Conservation (phyloP, 2,329 filamentous ascomycete genomes). For the Cordyceps militaris region DNA sequence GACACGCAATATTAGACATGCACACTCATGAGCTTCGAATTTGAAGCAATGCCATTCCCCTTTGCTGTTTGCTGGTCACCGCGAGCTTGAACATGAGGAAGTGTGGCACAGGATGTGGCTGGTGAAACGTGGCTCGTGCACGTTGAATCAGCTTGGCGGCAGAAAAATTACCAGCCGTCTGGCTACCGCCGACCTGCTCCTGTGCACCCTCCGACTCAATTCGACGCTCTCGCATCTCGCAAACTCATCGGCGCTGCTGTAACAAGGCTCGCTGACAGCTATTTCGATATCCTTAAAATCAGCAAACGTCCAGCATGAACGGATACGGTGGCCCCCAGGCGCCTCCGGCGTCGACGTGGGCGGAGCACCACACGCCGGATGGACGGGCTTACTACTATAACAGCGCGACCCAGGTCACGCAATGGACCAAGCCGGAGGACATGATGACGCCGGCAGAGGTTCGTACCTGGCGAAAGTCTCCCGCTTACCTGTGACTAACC, state of each 20-base stretch:
- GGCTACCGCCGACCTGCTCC: not conserved
- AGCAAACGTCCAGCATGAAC: conserved; percentile 44
- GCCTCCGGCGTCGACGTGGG: conserved; percentile 71
- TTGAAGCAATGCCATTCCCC: not conserved
- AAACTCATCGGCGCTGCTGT: conserved; percentile 7
- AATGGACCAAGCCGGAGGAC: conserved; percentile 91
- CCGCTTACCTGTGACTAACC: conserved; percentile 9
- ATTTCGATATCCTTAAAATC: not conserved
- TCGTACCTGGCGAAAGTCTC: conserved; percentile 19
- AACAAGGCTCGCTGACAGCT: not conserved
- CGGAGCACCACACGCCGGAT: conserved; percentile 72
- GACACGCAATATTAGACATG: not conserved
- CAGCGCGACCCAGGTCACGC: conserved; percentile 72
- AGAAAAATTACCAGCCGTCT: conserved; percentile 4
- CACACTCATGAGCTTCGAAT: not conserved
- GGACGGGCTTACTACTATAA: conserved; percentile 92
- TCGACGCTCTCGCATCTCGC: not conserved
- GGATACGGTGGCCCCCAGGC: conserved; percentile 43
- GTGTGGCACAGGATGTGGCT: conserved; percentile 8
- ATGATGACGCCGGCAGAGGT: conserved; percentile 81
- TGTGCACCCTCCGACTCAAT: not conserved
- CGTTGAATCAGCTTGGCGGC: not conserved
- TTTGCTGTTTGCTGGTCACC: too few species aligned
- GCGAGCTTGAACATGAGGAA: not conserved
- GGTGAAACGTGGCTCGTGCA: conserved; percentile 9